phyloP scores from a whole-genome alignment of 139 green algal genomes.

The Chlamydomonas incerta region DNA sequence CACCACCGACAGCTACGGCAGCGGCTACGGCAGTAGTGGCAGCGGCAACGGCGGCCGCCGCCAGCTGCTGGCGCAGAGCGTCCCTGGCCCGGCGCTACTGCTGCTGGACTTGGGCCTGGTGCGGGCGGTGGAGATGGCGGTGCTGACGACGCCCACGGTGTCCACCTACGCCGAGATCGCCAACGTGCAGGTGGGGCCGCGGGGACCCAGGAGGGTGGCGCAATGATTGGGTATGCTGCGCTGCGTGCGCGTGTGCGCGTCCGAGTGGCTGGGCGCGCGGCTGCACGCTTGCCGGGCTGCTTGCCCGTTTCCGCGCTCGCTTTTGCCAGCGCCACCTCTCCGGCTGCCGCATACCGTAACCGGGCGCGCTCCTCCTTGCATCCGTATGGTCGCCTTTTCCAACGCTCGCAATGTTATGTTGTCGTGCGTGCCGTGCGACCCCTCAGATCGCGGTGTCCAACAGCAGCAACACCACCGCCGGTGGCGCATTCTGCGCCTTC shows the following conservation, averaged over 20 bases:
- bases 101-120: constrained; percentile 5
- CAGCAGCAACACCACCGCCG: not conserved
- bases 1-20: no score
- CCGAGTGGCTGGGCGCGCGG: not conserved
- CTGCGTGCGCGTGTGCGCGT: not conserved
- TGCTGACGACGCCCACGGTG: not conserved
- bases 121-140: constrained; percentile 18
- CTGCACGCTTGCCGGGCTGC: no score
- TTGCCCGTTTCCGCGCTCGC: no score
- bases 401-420: no score
- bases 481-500: constrained; percentile 5
- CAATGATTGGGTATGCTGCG: no score
- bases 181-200: constrained; percentile 2
- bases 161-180: not conserved
- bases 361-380: no score
- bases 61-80: not conserved
- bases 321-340: no score
- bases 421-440: no score
- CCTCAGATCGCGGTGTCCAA: constrained; percentile 38
- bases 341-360: no score
- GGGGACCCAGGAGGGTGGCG: no score
- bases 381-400: no score
- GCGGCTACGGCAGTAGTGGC: no score
- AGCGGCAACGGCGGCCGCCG: not conserved
- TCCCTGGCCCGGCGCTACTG: not conserved